These are phyloP conservation scores for Rasamsonia emersonii DNA, from an alignment of 2,329 filamentous ascomycete genomes.

Conservation along the genomic window DNA sequence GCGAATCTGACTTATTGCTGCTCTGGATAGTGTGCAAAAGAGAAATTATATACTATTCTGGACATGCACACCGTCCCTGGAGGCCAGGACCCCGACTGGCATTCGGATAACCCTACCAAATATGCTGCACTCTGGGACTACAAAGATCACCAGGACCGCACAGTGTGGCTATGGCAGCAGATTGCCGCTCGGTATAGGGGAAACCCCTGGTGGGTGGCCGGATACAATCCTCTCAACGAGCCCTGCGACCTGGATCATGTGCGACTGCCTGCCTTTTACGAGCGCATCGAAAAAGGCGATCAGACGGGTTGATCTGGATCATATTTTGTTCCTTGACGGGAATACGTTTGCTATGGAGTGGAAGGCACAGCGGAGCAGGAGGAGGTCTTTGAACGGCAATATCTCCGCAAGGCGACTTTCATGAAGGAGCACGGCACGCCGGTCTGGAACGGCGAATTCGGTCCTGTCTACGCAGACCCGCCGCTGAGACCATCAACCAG, in stretches of 20 bases:
- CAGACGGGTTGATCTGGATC: conserved; percentile 37
- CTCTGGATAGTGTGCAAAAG: conserved; percentile 29
- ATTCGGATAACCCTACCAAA: conserved; percentile 39
- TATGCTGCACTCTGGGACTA: conserved; percentile 44
- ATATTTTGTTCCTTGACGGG: conserved; percentile 39
- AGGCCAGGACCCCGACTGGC: conserved; percentile 45
- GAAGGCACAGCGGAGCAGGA: conserved; percentile 36
- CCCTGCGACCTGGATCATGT: conserved; percentile 41
- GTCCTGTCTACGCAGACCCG: conserved; percentile 33
- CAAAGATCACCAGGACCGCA: conserved; percentile 43
- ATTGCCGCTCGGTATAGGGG: conserved; percentile 37
- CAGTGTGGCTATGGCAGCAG: conserved; percentile 42
- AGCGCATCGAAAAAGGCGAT: conserved; percentile 40
- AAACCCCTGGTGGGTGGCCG: conserved; percentile 43
- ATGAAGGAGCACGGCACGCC: conserved; percentile 35
- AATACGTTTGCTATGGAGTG: conserved; percentile 41
- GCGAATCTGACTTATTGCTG: background rate
- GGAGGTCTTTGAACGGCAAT: conserved; percentile 32
- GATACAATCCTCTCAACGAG: conserved; percentile 47
- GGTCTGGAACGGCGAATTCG: conserved; percentile 49
- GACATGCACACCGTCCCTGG: conserved; percentile 44
- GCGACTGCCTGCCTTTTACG: conserved; percentile 39
- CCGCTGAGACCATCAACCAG: conserved; percentile 33
- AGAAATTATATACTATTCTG: conserved; percentile 44
- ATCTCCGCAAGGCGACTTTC: conserved; percentile 41